These are phyloP conservation scores for Kernera saxatilis DNA, from an alignment of 345 rosid genomes.

Conservation along the genomic window DNA sequence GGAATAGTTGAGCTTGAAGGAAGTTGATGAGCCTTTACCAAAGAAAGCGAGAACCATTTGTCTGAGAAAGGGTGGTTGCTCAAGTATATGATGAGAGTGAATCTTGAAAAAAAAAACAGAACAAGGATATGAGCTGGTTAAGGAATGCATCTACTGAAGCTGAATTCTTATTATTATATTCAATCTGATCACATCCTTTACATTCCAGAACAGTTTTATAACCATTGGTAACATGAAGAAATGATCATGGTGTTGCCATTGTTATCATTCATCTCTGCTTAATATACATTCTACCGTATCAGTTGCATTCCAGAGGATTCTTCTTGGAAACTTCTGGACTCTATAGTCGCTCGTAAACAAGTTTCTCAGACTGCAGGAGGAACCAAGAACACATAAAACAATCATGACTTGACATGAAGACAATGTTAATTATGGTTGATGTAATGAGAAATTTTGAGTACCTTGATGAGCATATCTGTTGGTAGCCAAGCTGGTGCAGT, in stretches of 20 bases:
- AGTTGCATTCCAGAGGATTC: not conserved
- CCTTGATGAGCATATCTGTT: conserved; percentile 89
- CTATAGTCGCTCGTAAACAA: conserved; percentile 67
- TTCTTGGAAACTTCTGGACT: not conserved
- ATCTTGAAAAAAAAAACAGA: not conserved
- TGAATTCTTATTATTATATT: not conserved
- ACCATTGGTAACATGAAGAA: not conserved
- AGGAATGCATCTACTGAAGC: not conserved
- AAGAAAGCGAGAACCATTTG: not conserved
- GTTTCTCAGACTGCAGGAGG: conserved; percentile 71
- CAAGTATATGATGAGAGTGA: not conserved
- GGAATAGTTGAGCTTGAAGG: not conserved
- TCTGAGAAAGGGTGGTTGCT: not conserved
- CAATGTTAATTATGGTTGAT: not conserved
- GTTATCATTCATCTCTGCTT: not conserved
- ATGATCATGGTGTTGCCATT: not conserved
- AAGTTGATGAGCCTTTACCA: not conserved
- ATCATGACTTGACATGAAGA: not conserved
- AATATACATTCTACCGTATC: not conserved
- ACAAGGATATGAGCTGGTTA: not conserved
- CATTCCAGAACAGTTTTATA: not conserved
- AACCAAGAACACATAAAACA: not conserved
- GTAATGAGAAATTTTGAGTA: conserved; percentile 3
- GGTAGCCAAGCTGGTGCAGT: conserved; percentile 98
- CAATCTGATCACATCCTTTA: not conserved